Conservation (phyloP, 768 basidiomycete species). For the Termitomyces sp. region DNA sequence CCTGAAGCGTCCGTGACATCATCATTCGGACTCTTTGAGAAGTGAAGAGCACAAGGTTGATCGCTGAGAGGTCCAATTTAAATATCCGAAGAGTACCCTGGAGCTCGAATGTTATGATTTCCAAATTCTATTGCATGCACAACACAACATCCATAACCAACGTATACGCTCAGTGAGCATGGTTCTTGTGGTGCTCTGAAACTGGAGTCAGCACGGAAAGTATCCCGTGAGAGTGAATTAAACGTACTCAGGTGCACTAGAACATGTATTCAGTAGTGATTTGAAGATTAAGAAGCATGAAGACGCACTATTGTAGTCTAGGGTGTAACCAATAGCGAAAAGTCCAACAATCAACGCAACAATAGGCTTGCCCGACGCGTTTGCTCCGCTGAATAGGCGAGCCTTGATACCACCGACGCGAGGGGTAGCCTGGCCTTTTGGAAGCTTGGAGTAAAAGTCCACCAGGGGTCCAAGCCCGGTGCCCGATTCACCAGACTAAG, state of each 20-base stretch:
- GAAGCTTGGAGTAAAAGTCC: constrained; percentile 95
- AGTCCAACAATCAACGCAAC: constrained; percentile 62
- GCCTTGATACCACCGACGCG: constrained; percentile 70
- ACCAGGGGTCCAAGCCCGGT: constrained; percentile 82
- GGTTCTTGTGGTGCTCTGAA: constrained; percentile 88
- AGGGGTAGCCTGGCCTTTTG: constrained; percentile 77
- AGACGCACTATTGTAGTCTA: constrained; percentile 86
- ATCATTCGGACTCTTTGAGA: neutral
- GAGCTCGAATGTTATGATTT: neutral
- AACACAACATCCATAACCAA: constrained; percentile 10
- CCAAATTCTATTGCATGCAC: constrained; percentile 16
- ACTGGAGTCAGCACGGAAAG: constrained; percentile 23
- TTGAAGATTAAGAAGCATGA: constrained; percentile 13
- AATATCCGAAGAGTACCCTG: neutral
- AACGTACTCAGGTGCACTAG: constrained; percentile 83
- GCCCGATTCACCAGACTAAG: constrained; percentile 78
- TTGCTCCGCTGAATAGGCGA: constrained; percentile 83
- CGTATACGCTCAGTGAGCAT: constrained; percentile 57
- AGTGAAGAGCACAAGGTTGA: neutral
- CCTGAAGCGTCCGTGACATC: neutral
- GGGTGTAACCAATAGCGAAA: constrained; percentile 79
- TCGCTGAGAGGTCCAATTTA: neutral
- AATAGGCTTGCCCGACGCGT: constrained; percentile 73
- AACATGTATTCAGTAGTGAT: constrained; percentile 13
- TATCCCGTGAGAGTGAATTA: neutral